Conservation (phyloP, 2,329 filamentous ascomycete species). For the Monilinia laxa region DNA sequence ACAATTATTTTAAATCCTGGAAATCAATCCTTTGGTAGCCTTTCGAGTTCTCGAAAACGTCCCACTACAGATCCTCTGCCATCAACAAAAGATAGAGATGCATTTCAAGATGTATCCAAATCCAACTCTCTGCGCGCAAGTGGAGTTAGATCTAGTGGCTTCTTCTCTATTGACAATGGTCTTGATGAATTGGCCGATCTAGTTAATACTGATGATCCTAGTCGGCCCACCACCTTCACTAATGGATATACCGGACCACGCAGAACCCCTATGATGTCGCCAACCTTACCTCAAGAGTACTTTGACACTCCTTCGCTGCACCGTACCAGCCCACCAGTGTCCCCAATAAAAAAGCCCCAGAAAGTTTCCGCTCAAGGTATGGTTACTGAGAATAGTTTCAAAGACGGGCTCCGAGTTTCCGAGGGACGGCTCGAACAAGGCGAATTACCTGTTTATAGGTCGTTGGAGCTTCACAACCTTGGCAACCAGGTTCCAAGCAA, state of each 20-base stretch:
- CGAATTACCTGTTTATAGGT: slow-evolving; percentile 2
- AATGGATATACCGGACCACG: slow-evolving; percentile 15
- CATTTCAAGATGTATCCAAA: neutral
- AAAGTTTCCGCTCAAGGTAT: neutral
- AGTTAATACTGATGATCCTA: slow-evolving; percentile 24
- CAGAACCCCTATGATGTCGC: slow-evolving; percentile 29
- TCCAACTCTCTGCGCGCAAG: neutral
- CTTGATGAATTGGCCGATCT: slow-evolving; percentile 29
- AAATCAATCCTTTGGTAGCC: neutral
- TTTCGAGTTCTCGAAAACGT: neutral
- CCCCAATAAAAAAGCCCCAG: slow-evolving; percentile 22
- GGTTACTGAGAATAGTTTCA: neutral
- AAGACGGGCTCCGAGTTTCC: slow-evolving; percentile 8
- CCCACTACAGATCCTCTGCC: neutral
- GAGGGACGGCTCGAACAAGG: slow-evolving; percentile 17
- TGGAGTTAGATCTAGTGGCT: slow-evolving; percentile 26
- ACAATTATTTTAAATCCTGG: neutral
- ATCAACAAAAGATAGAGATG: neutral
- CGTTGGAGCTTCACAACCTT: slow-evolving; percentile 28
- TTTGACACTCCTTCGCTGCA: slow-evolving; percentile 16
- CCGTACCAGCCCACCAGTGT: slow-evolving; percentile 18
- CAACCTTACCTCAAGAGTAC: slow-evolving; percentile 28
- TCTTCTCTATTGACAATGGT: slow-evolving; percentile 27
- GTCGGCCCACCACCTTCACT: slow-evolving; percentile 14
- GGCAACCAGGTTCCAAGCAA: slow-evolving; percentile 31